phyloP scores from a whole-genome alignment of 257 asterid genomes.

The Capsicum baccatum region DNA sequence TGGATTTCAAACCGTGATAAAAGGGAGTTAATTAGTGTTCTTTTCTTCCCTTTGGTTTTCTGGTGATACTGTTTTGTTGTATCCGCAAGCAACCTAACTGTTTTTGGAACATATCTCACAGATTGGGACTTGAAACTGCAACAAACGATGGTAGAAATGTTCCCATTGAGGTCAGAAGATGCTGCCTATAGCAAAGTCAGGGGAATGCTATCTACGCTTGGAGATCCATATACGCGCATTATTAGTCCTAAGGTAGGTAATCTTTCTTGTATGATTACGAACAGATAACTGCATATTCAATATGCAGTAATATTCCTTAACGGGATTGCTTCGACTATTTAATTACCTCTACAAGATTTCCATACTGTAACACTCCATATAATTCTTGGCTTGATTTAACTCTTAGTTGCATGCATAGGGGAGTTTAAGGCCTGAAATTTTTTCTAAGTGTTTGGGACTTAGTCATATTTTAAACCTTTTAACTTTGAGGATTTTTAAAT shows the following conservation, averaged over 20 bases:
- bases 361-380: neutral
- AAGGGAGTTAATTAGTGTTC: neutral
- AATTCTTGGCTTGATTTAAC: too few relatives aligned
- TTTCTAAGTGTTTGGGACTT: too few relatives aligned
- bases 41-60: neutral
- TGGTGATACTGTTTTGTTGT: neutral
- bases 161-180: conserved; percentile 86
- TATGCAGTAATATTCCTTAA: neutral
- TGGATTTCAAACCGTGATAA: neutral
- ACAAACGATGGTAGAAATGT: conserved; percentile 93
- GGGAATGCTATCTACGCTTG: conserved; percentile 95
- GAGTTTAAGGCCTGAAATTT: too few relatives aligned
- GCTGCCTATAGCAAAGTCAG: conserved; percentile 88
- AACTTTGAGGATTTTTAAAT: too few relatives aligned
- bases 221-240: conserved; percentile 92
- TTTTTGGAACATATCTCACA: conserved; percentile 38
- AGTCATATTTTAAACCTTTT: too few relatives aligned
- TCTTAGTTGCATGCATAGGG: too few relatives aligned
- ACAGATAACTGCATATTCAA: neutral
- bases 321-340: neutral
- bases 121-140: conserved; percentile 96
- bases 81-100: neutral
- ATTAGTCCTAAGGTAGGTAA: conserved; percentile 84
- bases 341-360: neutral
- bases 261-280: neutral